phyloP scores from a whole-genome alignment of 345 rosid genomes.

The Pistacia integerrima region DNA sequence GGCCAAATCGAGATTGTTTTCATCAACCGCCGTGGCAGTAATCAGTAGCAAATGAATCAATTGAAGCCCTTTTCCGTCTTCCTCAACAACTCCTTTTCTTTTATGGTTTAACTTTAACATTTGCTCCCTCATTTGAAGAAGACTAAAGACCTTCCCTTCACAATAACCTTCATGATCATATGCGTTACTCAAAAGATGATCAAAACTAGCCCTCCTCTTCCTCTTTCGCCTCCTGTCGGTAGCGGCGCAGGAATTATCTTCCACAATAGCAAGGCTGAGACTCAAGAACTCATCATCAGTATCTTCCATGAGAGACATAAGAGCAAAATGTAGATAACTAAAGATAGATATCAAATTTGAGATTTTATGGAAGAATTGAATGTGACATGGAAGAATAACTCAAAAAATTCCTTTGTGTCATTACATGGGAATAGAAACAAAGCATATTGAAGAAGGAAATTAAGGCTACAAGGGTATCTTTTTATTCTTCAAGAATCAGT shows the following conservation, averaged over 20 bases:
- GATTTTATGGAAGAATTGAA: constrained; percentile 30
- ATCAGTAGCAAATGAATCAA: constrained; percentile 64
- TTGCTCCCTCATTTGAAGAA: constrained; percentile 60
- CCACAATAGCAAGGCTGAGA: constrained; percentile 51
- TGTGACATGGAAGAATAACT: constrained; percentile 33
- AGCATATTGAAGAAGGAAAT: background rate
- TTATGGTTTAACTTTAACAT: constrained; percentile 44
- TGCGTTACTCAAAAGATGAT: constrained; percentile 9
- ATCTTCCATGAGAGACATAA: constrained; percentile 29
- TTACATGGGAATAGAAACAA: constrained; percentile 32
- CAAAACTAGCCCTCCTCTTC: constrained; percentile 27
- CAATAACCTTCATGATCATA: constrained; percentile 19
- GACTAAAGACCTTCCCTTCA: constrained; percentile 51
- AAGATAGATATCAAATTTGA: constrained; percentile 8
- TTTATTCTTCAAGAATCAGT: constrained; percentile 5
- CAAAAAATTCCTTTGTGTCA: constrained; percentile 36
- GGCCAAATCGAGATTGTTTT: constrained; percentile 37
- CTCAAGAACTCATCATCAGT: constrained; percentile 40
- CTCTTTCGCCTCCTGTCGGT: constrained; percentile 30
- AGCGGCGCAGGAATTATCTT: constrained; percentile 20
- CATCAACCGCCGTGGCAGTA: constrained; percentile 51
- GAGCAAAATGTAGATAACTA: background rate
- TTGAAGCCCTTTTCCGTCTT: constrained; percentile 54
- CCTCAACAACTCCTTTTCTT: constrained; percentile 25
- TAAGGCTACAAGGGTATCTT: constrained; percentile 7